Percentiles rank a stretch among this genome's conserved stretches.
phyloP scores from a whole-genome alignment of 257 asterid species.

The Catharanthus roseus region DNA sequence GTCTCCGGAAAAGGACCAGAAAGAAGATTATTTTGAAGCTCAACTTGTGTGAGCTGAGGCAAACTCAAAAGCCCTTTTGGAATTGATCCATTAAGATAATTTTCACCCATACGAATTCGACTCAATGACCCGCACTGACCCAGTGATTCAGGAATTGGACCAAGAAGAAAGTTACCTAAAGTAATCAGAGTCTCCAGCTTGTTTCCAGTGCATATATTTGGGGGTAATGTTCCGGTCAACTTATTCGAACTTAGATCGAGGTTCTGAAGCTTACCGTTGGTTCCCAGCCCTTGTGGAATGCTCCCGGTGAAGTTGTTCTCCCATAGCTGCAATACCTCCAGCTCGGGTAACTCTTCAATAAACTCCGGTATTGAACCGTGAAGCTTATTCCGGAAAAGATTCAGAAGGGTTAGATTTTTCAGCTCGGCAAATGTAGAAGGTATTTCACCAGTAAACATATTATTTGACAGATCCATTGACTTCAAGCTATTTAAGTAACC shows the following conservation, averaged over 20 bases:
- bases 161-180: slow-evolving; percentile 75
- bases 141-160: slow-evolving; percentile 74
- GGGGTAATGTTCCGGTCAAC: slow-evolving; percentile 78
- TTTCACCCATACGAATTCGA: slow-evolving; percentile 85
- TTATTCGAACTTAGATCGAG: slow-evolving; percentile 85
- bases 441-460: slow-evolving; percentile 63
- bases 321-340: slow-evolving; percentile 88
- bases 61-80: slow-evolving; percentile 72
- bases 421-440: slow-evolving; percentile 61
- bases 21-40: slow-evolving; percentile 78
- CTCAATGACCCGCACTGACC: slow-evolving; percentile 68
- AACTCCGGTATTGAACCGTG: slow-evolving; percentile 91
- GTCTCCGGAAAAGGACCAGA: slow-evolving; percentile 72
- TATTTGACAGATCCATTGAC: slow-evolving; percentile 92
- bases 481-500: slow-evolving; percentile 66
- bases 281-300: slow-evolving; percentile 67
- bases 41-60: slow-evolving; percentile 73
- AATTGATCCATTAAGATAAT: slow-evolving; percentile 80
- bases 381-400: slow-evolving; percentile 81
- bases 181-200: slow-evolving; percentile 63
- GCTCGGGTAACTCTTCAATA: slow-evolving; percentile 63
- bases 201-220: slow-evolving; percentile 58
- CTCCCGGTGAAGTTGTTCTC: slow-evolving; percentile 92
- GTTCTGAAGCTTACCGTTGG: slow-evolving; percentile 56
- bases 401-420: slow-evolving; percentile 64